A percentile compares a stretch with the other conserved stretches of the same genome.
These are phyloP conservation scores for Coemansia furcata DNA, from an alignment of 192 early-diverging fungal genomes.

Conservation along the genomic window DNA sequence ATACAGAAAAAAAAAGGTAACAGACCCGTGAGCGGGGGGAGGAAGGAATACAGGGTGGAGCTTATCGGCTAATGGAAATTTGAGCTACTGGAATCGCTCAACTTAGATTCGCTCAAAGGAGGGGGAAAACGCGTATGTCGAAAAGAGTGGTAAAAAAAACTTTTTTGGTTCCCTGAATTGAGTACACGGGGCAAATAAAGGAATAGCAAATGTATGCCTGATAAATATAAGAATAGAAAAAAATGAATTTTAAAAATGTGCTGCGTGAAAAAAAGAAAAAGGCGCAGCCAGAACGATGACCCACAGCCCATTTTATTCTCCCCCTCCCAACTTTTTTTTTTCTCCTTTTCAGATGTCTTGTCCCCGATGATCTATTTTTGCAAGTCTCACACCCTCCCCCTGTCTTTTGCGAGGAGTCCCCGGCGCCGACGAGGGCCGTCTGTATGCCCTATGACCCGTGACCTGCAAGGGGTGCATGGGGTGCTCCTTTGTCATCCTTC, in stretches of 20 bases:
- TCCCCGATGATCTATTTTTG: not conserved
- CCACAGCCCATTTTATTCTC: not conserved
- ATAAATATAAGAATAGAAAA: not conserved
- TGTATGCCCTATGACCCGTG: not conserved
- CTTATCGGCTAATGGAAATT: not conserved
- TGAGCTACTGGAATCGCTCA: not conserved
- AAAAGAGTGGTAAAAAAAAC: not conserved
- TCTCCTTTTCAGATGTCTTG: not conserved
- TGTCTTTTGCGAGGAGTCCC: not conserved
- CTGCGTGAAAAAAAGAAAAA: slow-evolving; percentile 18
- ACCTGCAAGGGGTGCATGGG: slow-evolving; percentile 3
- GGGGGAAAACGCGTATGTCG: not conserved
- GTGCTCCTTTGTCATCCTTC: not conserved
- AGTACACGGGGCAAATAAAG: not conserved
- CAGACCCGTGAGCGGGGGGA: not conserved
- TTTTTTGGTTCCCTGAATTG: not conserved
- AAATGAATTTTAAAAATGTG: not conserved
- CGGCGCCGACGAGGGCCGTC: slow-evolving; percentile 1
- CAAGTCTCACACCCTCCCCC: not conserved
- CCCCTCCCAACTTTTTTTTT: not conserved
- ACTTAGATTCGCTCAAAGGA: not conserved
- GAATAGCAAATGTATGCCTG: not conserved
- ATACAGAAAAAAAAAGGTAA: not conserved
- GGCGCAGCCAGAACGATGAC: slow-evolving; percentile 24
- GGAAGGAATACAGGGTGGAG: not conserved